Evolutionary conservation across 441 rosid genomes (phyloP).

Genomic region (Hura crepitans): DNA sequence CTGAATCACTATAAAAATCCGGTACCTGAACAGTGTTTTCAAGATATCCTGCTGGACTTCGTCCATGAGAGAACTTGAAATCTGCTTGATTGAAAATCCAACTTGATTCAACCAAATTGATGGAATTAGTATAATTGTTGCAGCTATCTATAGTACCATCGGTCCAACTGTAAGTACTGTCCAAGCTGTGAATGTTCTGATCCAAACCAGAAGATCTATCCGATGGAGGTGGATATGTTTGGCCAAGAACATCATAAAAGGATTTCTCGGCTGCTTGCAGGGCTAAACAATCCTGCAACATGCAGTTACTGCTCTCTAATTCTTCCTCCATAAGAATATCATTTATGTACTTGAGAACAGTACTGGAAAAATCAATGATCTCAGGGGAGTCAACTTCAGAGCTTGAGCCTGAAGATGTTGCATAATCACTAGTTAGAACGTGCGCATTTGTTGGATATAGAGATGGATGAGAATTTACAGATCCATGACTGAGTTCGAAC

Average conservation of each 20-base stretch:
- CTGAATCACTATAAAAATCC: conserved; percentile 18
- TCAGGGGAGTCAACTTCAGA: conserved; percentile 16
- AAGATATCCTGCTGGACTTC: conserved; percentile 20
- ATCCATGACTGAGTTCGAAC: not conserved
- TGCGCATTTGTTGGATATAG: not conserved
- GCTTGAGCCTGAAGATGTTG: conserved; percentile 17
- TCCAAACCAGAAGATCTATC: not conserved
- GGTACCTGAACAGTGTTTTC: conserved; percentile 22
- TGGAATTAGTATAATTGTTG: not conserved
- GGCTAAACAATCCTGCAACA: conserved; percentile 71
- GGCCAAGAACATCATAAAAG: conserved; percentile 61
- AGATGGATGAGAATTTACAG: conserved; percentile 2
- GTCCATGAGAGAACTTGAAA: conserved; percentile 7
- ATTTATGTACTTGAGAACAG: conserved; percentile 59
- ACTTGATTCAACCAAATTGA: conserved; percentile 17
- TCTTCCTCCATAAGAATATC: conserved; percentile 84
- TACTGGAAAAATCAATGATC: conserved; percentile 15
- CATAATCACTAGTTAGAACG: not conserved
- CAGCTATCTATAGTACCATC: conserved; percentile 10
- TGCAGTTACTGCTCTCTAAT: conserved; percentile 47
- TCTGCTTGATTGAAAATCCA: conserved; percentile 21
- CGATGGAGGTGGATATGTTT: conserved; percentile 34
- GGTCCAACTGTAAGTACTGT: conserved; percentile 14
- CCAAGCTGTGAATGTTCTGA: conserved; percentile 15
- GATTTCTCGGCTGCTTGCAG: conserved; percentile 82